Percentiles rank a stretch among this genome's conserved stretches.
Conservation (phyloP, 2,329 filamentous ascomycete species). For the Monilinia aucupariae region DNA sequence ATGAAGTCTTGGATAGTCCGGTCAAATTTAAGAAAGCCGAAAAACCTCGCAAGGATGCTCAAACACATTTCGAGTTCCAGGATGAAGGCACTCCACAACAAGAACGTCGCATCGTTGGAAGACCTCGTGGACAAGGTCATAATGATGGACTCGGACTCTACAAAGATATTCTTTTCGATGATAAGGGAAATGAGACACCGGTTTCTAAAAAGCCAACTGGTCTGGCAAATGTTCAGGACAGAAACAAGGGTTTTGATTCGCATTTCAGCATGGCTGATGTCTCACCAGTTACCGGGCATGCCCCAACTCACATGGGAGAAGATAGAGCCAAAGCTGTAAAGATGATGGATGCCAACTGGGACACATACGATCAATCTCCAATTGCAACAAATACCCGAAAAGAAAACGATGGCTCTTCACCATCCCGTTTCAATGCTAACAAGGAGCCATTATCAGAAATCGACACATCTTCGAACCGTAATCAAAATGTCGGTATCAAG, state of each 20-base stretch:
- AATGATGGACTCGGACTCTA: slow-evolving; percentile 70
- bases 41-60: slow-evolving; percentile 71
- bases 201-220: slow-evolving; percentile 28
- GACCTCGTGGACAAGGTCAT: slow-evolving; percentile 50
- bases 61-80: slow-evolving; percentile 76
- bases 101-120: slow-evolving; percentile 42
- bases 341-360: slow-evolving; percentile 65
- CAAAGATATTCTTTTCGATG: slow-evolving; percentile 66
- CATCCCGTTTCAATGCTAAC: neutral
- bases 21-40: slow-evolving; percentile 52
- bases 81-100: slow-evolving; percentile 63
- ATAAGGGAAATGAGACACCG: slow-evolving; percentile 39
- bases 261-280: slow-evolving; percentile 75
- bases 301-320: slow-evolving; percentile 45
- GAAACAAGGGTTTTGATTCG: slow-evolving; percentile 68
- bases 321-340: slow-evolving; percentile 65
- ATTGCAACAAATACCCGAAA: slow-evolving; percentile 38
- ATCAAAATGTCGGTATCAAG: slow-evolving; percentile 27
- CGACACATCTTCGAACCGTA: slow-evolving; percentile 23
- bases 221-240: slow-evolving; percentile 66
- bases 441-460: slow-evolving; percentile 16
- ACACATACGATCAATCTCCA: slow-evolving; percentile 50
- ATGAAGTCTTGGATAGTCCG: slow-evolving; percentile 53
- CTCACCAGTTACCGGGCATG: slow-evolving; percentile 46
- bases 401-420: slow-evolving; percentile 26